Evolutionary conservation across 805 yeast genomes (phyloP), one percentile per base, ranked within the genome.

Genomic region (Ogataea minuta): DNA sequence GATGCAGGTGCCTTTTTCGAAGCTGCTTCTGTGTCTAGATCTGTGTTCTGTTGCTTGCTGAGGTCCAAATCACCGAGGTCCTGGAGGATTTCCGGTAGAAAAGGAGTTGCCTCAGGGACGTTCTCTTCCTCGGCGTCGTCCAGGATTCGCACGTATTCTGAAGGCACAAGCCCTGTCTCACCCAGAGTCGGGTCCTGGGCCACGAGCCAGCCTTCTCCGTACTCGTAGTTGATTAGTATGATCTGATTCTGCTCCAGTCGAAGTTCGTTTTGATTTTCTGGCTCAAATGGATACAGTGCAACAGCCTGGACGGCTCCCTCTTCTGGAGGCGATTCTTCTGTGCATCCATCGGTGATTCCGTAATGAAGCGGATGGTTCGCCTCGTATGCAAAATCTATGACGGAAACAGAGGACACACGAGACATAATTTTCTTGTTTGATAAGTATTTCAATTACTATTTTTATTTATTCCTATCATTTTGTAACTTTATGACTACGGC

Each of bases 121-220:
- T 31, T 34, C 8, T 38, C 41, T 4, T 33, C 45, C 10, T 37
- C 31, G 4, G 61, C 66, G n/a, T 50, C 60, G 27, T 57, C 52
- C 24, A 62, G 30, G 4, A 75, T 59, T 41, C 85, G 83, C 21
- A 93, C 96, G 54, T 90, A 93, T 53, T 86, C 96, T 54, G 90
- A 95, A 1, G 99, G 99, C 5, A 93, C 95, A 36, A 93, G 74
- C 2, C 99, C 99, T 9, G 95, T 85, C 46, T 81, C 84, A 1
- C 87, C 88, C 2, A 84, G 72, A 19, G 56, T 70, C 1, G 86
- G 82, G 54, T 88, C 89, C 51, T 77, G 80, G 0, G 97, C 98
- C 36, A 93, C 97, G 3, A 93, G 72, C 99, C 99, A 93, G 6
- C 99, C 99, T 60, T 91, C 97, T 17, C 98, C 98, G 60, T 91